Conservation (phyloP, 495 filamentous ascomycete genomes). For the Pyronema domesticum region DNA sequence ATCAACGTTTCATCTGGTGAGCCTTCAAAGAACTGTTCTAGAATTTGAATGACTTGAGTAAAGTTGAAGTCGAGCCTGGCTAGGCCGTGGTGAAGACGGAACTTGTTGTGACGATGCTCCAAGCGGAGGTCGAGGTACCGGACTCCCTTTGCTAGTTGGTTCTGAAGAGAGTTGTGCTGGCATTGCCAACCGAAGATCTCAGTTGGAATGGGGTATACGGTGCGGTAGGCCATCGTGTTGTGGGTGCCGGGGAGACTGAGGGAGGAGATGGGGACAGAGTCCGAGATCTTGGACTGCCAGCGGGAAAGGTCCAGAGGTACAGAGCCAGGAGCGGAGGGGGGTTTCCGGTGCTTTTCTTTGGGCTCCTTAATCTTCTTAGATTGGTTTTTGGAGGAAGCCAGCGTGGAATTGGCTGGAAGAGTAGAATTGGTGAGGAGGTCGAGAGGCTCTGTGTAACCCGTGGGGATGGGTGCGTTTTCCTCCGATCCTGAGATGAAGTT, state of each 20-base stretch:
- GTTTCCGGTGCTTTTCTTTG: background rate
- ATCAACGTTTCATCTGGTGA: background rate
- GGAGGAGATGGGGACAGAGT: constrained; percentile 7
- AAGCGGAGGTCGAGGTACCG: constrained; percentile 24
- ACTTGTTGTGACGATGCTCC: constrained; percentile 23
- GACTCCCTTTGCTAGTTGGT: constrained; percentile 20
- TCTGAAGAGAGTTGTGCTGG: constrained; percentile 14
- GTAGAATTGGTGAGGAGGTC: too few relatives aligned
- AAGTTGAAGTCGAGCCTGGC: constrained; percentile 19
- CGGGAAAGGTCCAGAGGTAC: constrained; percentile 8
- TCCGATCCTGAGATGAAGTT: too few relatives aligned
- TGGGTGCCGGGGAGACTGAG: constrained; percentile 24
- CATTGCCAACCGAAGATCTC: constrained; percentile 5
- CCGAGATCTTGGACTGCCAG: constrained; percentile 20
- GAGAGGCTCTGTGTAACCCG: too few relatives aligned
- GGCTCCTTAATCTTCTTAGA: too few relatives aligned
- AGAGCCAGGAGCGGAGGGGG: background rate
- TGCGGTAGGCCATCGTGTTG: constrained; percentile 21
- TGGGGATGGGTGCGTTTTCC: too few relatives aligned
- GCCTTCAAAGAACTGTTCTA: constrained; percentile 8
- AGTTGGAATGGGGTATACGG: constrained; percentile 2
- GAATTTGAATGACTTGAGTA: constrained; percentile 12
- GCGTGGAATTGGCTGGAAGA: too few relatives aligned
- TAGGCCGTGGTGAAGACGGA: constrained; percentile 24
- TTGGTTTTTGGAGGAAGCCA: too few relatives aligned